Base-by-base conservation (phyloP, 768 basidiomycete species). In the Phylloporus sp. region DNA sequence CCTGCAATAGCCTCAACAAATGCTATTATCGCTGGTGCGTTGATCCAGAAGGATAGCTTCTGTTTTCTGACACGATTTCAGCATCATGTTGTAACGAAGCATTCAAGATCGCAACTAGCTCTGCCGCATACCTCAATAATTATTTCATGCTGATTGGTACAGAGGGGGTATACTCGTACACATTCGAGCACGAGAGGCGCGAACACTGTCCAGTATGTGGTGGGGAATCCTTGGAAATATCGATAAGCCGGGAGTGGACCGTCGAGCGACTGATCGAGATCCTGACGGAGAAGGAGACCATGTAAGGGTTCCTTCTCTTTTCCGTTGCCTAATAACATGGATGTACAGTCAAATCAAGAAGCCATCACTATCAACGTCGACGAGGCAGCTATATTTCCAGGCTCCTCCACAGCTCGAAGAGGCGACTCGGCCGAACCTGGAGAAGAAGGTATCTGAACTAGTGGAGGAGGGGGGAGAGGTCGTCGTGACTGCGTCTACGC, bases 131-230 rank as follows among this genome's bases (percentile, higher is more conserved):
- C 66, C 77, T 99, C 49, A 90, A 95, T 71, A 97, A 97, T 68
- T 99, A 98, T 68, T 97, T 98, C 71, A 93, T 97, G 94, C 80
- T 98, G 50, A 93, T 95, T 54, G 97, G 97, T 29, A 97, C 93
- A 9, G 94, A 97, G 47, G 88, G 92, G 22, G 82, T 98, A 10
- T 99, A 99, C 71, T 94, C 95, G 2, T 95, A 90, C 72, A 98
- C 97, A 0, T 99, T 98, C 65, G 85, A 97, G 72, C 90, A 95
- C 64, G 92, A 97, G 73, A 85, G 84, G 63, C 86, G 93, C 32
- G 79, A 80, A 1, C 92, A 98, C 63, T 99, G 97, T 67, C 97
- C 97, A 4, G 97, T 98, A 7, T 99, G 97, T 60, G 97, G 97
- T 5, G 95, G 94, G 29, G 90, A 95, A 67, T 75, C 88, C 0